Conservation (phyloP, 306 rosid genomes). For the Arachis stenosperma region DNA sequence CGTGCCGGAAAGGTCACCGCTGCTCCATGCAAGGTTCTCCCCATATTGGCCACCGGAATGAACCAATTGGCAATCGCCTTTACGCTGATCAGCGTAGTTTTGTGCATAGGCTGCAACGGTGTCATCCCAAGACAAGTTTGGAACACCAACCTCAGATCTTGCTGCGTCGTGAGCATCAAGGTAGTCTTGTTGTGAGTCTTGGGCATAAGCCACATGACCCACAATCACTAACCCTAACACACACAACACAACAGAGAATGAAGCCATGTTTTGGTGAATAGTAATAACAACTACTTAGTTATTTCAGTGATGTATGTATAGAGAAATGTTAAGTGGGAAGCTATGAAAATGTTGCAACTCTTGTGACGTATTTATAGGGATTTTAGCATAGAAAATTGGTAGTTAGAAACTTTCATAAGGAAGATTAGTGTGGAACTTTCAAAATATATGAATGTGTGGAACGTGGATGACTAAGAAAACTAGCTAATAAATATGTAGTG, state of each 20-base stretch:
- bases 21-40: conserved; percentile 54
- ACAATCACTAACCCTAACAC: background rate
- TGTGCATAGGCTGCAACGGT: conserved; percentile 34
- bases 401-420: background rate
- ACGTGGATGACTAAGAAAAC: too few relatives aligned
- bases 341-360: background rate
- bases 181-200: conserved; percentile 37
- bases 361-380: conserved; percentile 16
- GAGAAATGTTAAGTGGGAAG: background rate
- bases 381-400: background rate
- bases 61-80: conserved; percentile 7
- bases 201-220: conserved; percentile 17
- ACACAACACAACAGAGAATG: background rate
- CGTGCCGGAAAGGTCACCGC: conserved; percentile 17
- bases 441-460: too few relatives aligned
- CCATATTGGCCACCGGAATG: conserved; percentile 33
- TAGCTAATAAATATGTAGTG: too few relatives aligned
- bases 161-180: conserved; percentile 40
- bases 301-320: background rate
- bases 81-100: conserved; percentile 27
- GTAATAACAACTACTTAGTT: too few relatives aligned
- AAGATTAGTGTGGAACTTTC: background rate
- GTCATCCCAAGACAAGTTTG: conserved; percentile 29
- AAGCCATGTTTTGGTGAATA: background rate
- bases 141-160: conserved; percentile 33